phyloP scores from a whole-genome alignment of 2,329 filamentous ascomycete species.

The Talaromyces sp. region DNA sequence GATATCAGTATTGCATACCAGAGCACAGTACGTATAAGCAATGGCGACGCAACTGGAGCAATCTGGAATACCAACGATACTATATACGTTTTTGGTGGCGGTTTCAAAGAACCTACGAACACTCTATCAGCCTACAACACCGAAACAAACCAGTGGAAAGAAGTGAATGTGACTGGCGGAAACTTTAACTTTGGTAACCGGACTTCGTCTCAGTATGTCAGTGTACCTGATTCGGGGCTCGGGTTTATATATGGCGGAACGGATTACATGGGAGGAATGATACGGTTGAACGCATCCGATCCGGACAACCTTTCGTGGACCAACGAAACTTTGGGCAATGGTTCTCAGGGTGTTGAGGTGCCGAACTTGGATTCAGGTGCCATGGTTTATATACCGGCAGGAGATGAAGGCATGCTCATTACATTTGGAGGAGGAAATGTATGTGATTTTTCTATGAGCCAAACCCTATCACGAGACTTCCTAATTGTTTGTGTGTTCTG shows the following conservation, averaged over 20 bases:
- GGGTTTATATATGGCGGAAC: conserved; percentile 17
- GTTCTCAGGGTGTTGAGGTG: conserved; percentile 13
- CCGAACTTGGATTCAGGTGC: conserved; percentile 16
- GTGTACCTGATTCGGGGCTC: conserved; percentile 14
- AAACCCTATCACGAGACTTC: background rate
- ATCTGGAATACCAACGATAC: conserved; percentile 17
- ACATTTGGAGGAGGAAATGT: conserved; percentile 19
- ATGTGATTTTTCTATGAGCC: background rate
- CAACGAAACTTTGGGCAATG: conserved; percentile 15
- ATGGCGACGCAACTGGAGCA: conserved; percentile 14
- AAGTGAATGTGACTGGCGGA: conserved; percentile 15
- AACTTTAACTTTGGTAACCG: conserved; percentile 18
- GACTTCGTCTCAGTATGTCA: conserved; percentile 16
- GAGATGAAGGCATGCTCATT: conserved; percentile 18
- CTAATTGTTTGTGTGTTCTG: background rate
- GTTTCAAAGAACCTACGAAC: conserved; percentile 16
- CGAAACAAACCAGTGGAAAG: conserved; percentile 16
- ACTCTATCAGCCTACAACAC: conserved; percentile 16
- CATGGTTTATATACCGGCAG: conserved; percentile 18
- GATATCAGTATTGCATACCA: conserved; percentile 8
- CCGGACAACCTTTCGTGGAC: conserved; percentile 17
- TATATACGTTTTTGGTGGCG: conserved; percentile 17
- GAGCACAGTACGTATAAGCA: conserved; percentile 8
- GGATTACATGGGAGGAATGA: conserved; percentile 18
- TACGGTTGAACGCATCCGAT: conserved; percentile 17